These are phyloP conservation scores for Tetragonia tetragonoides DNA, from an alignment of 148 eudicot genomes.

Conservation along the genomic window DNA sequence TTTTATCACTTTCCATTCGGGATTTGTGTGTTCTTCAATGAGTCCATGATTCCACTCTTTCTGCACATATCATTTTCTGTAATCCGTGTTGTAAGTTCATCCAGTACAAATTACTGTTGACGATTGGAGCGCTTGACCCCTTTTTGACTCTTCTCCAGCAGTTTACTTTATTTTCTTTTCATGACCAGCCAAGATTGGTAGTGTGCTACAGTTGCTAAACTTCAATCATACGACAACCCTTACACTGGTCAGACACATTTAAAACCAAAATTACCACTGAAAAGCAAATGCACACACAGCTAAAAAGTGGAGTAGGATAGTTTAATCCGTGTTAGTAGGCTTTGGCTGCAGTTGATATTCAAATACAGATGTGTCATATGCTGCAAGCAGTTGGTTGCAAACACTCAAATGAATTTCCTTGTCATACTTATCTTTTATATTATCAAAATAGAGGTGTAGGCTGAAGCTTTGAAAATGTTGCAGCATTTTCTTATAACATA, in stretches of 20 bases:
- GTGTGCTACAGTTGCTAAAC: no score
- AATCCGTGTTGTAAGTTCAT: no score
- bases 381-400: not conserved
- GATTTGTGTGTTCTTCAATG: no score
- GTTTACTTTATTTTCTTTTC: not conserved
- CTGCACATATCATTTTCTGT: no score
- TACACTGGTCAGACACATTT: not conserved
- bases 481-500: conserved; percentile 59
- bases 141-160: no score
- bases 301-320: not conserved
- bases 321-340: not conserved
- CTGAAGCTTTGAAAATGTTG: conserved; percentile 21
- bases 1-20: no score
- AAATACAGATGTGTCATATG: no score
- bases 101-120: not conserved
- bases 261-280: not conserved
- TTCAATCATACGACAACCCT: not conserved
- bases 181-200: not conserved
- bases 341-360: no score
- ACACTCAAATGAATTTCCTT: not conserved
- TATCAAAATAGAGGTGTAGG: not conserved
- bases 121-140: not conserved
- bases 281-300: not conserved
- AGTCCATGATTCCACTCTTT: no score
- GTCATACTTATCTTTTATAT: conserved; percentile 3